phyloP scores from a whole-genome alignment of 2,329 filamentous ascomycete species.

The Graphiopsis chlorocephala region DNA sequence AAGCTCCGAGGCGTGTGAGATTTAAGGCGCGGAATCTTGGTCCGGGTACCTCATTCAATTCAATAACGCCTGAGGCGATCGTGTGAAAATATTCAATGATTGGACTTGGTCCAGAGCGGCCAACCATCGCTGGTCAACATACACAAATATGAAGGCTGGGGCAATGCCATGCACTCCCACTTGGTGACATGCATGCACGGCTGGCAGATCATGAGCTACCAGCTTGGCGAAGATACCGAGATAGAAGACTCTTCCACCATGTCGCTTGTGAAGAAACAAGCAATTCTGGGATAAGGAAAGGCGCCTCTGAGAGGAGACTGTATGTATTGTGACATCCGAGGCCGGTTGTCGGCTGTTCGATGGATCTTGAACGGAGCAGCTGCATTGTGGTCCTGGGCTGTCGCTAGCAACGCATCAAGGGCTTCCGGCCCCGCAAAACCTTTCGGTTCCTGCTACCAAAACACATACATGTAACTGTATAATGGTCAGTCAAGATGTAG shows the following conservation, averaged over 20 bases:
- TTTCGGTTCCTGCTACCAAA: background rate
- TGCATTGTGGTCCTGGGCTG: background rate
- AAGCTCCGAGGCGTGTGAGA: background rate
- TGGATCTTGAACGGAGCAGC: background rate
- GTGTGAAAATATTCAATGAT: background rate
- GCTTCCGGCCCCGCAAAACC: background rate
- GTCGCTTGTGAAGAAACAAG: background rate
- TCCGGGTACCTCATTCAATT: background rate
- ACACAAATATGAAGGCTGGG: background rate
- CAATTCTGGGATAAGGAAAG: background rate
- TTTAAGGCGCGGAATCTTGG: background rate
- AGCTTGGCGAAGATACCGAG: background rate
- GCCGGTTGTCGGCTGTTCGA: background rate
- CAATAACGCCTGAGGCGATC: background rate
- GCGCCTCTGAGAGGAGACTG: background rate
- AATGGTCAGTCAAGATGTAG: background rate
- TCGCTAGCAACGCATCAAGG: background rate
- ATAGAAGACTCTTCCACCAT: background rate
- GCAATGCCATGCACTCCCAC: background rate
- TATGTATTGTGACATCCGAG: background rate
- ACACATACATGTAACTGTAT: background rate
- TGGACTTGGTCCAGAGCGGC: background rate
- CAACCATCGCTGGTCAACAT: background rate
- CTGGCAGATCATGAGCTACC: background rate
- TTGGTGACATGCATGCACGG: background rate